Evolutionary conservation across 768 basidiomycete species (phyloP), one percentile per base, ranked within the genome.

Genomic region (Lactarius quietus): DNA sequence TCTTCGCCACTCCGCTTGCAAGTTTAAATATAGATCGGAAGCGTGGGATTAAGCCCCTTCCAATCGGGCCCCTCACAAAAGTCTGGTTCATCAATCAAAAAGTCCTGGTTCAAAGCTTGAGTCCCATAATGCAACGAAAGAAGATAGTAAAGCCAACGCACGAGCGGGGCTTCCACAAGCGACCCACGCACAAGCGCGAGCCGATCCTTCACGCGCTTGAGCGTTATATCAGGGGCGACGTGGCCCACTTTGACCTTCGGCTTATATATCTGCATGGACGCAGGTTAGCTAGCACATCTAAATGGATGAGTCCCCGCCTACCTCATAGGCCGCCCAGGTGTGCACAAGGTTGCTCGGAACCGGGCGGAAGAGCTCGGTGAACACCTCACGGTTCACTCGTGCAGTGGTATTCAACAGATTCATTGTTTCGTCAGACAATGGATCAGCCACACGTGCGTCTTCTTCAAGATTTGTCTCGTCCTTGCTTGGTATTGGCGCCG

Each of bases 321-420:
- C 90, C 59, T 89, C 86, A 73, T 95, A 96, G 6, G 85, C 83
- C 10, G 82, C 77, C 93, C 92, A 95, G 62, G 82, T 81, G 67
- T 87, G 82, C 57, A 95, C 89, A 31, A 89, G 76, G 76, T 97
- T 93, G 15, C 86, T 89, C 4, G 94, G 93, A 18, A 93, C 85
- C n/a, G 90, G 87, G 45, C 86, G 82, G 81, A 96, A 97, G 35
- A 95, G 71, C 76, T 93, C 91, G 6, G 89, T 87, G 70, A 93
- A 96, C 62, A 95, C 82, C 73, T 91, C 89, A 61, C 92, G 81
- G 74, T 98, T 98, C 77, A 77, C 83, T 65, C 82, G 80, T 20
- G 93, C 95, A 0, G 90, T 94, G 39, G 78, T 79, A 45, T 79
- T 82, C 86, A 88, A 88, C 7, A 94, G 76, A 9, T 78, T 65